These are phyloP conservation scores for Colletotrichum musae DNA, from an alignment of 2,329 filamentous ascomycete species.

Conservation along the genomic window DNA sequence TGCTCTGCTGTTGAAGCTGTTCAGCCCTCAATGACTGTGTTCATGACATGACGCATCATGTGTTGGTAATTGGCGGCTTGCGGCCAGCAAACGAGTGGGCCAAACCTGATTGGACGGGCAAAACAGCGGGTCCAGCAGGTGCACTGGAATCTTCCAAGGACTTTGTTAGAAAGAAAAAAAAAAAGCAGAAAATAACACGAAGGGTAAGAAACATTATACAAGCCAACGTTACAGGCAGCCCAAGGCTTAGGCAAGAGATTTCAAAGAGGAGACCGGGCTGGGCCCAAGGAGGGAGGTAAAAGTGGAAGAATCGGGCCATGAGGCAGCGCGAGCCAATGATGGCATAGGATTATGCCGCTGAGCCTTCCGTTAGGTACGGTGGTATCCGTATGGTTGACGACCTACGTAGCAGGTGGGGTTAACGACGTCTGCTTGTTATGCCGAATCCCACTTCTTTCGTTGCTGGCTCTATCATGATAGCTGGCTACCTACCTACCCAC, in stretches of 20 bases:
- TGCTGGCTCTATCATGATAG: no score
- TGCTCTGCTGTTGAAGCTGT: no score
- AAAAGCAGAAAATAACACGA: no score
- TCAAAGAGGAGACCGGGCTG: slow-evolving; percentile 13
- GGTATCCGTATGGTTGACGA: not conserved
- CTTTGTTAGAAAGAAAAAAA: no score
- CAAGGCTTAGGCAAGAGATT: not conserved
- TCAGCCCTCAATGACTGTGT: no score
- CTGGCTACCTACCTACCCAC: not conserved
- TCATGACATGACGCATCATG: no score
- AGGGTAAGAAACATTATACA: no score
- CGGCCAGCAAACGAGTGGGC: no score
- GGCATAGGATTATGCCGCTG: slow-evolving; percentile 15
- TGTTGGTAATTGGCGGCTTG: no score
- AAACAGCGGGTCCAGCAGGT: no score
- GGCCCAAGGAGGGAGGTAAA: slow-evolving; percentile 1
- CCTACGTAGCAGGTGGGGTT: slow-evolving; percentile 10
- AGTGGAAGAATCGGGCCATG: slow-evolving; percentile 22
- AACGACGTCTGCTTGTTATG: not conserved
- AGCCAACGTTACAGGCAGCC: not conserved
- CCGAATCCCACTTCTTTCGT: not conserved
- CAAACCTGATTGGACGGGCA: no score
- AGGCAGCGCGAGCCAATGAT: slow-evolving; percentile 13
- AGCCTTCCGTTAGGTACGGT: not conserved
- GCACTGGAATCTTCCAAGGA: no score